Percentiles rank a stretch among this genome's conserved stretches.
Evolutionary conservation across 768 basidiomycete genomes (phyloP).

Genomic region (Pleurotus salmoneostramineus): DNA sequence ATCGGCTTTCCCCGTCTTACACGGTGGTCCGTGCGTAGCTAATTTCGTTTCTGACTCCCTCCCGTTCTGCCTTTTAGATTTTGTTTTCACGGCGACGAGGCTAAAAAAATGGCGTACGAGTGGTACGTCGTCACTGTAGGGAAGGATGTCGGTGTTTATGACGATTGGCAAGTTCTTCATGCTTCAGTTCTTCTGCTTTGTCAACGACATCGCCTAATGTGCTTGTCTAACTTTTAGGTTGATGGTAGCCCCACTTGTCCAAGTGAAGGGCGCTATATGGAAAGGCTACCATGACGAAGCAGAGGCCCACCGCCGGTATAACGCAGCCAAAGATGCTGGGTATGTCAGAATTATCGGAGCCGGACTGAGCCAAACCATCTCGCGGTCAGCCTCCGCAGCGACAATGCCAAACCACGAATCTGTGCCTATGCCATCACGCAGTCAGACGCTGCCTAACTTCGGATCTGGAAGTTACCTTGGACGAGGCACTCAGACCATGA

Average conservation of each 20-base stretch:
- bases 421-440: background rate
- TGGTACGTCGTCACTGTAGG: slow-evolving; percentile 41
- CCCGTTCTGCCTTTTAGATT: background rate
- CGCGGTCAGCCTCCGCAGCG: background rate
- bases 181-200: background rate
- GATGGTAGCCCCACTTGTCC: slow-evolving; percentile 39
- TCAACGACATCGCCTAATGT: too few species aligned
- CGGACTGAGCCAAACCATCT: background rate
- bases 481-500: background rate
- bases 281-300: slow-evolving; percentile 39
- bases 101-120: slow-evolving; percentile 26
- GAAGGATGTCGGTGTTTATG: slow-evolving; percentile 32
- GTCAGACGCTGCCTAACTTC: background rate
- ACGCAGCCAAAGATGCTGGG: slow-evolving; percentile 16
- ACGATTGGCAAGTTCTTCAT: slow-evolving; percentile 27
- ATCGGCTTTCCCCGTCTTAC: background rate
- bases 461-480: background rate
- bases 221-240: slow-evolving; percentile 33
- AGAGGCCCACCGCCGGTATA: slow-evolving; percentile 33
- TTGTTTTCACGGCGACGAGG: background rate
- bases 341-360: slow-evolving; percentile 16
- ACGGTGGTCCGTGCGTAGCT: background rate
- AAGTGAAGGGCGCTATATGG: slow-evolving; percentile 34
- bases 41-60: background rate
- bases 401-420: background rate